These are phyloP conservation scores for Candida taoyuanica DNA, from an alignment of 805 yeast species.

Conservation along the genomic window DNA sequence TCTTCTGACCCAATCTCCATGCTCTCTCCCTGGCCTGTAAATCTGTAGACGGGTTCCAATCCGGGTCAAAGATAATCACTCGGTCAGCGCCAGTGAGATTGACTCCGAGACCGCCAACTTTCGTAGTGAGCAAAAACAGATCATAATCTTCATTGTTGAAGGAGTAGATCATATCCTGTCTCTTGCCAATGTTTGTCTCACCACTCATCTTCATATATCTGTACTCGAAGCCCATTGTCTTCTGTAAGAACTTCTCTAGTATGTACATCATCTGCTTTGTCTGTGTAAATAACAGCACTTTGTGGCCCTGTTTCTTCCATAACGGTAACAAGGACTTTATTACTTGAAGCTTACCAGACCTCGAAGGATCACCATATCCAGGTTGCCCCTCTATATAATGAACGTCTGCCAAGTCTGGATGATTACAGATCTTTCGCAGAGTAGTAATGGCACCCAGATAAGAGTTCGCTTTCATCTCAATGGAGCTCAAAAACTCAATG, in stretches of 20 bases:
- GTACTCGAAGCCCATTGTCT: constrained; percentile 33
- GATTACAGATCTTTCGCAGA: constrained; percentile 89
- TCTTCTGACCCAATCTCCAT: constrained; percentile 94
- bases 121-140: constrained; percentile 81
- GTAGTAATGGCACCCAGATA: constrained; percentile 91
- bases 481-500: constrained; percentile 67
- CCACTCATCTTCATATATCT: constrained; percentile 90
- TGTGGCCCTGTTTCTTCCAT: constrained; percentile 76
- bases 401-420: constrained; percentile 76
- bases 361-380: constrained; percentile 50
- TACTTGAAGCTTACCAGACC: constrained; percentile 91
- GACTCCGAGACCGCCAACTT: constrained; percentile 95
- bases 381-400: constrained; percentile 27
- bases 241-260: constrained; percentile 59
- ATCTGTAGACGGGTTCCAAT: constrained; percentile 98
- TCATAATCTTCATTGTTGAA: constrained; percentile 62
- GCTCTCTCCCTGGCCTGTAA: constrained; percentile 96
- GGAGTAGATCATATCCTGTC: constrained; percentile 77
- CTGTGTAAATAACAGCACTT: constrained; percentile 84
- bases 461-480: constrained; percentile 67
- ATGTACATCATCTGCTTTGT: constrained; percentile 93
- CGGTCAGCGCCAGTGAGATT: constrained; percentile 93
- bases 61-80: constrained; percentile 93
- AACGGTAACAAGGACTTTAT: constrained; percentile 65
- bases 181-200: constrained; percentile 66